Evolutionary conservation across 352 stramenopile species (phyloP), one percentile per base, ranked within the genome.

Genomic region (Sclerospora graminicola): DNA sequence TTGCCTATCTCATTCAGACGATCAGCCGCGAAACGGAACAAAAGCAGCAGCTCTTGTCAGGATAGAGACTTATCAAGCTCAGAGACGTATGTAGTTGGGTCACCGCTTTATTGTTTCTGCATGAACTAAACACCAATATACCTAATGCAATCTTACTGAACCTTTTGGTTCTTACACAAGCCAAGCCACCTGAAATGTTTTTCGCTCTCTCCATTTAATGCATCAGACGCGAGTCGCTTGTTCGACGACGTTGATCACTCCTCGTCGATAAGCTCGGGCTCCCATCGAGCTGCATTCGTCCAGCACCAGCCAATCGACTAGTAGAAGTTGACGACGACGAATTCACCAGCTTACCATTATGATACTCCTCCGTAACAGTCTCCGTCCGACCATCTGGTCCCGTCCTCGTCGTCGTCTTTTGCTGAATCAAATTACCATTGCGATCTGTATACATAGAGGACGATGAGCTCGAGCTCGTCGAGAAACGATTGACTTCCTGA

Each of bases 361-460:
- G 47, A 42, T 62, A 91, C 42, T 89, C 76, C 34, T 91, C 76
- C 16, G 71, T 84, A 9, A 77, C 41, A 2, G 71, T 83, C 48
- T 86, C 67, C 0, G 54, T 53, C 5, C 61, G 60, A 16, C 79
- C 79, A 45, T 79, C 67, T 0, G 58, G 21, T 11, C 67, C 67
- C 3, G 60, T 61, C 0, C 65, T 88, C 4, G 73, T 85, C 20
- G 63, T 87, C 29, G 74, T 88, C 55, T 82, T 87, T 45, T 80
- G 79, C 5, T 59, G 85, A n/a, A 91, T 60, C n/a, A 73, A 42
- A 27, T 81, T 67, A 5, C 79, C 79, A 37, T 71, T 83, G 15
- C 57, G 71, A 36, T 91, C 74, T 8, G 63, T 84, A 48, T 66
- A 83, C 35, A 65, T 74, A 6, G 79, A 87, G 48, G 68, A 72